These are phyloP conservation scores for Magnolia changhungtana DNA, from an alignment of 164 flowering plant species.

Conservation along the genomic window DNA sequence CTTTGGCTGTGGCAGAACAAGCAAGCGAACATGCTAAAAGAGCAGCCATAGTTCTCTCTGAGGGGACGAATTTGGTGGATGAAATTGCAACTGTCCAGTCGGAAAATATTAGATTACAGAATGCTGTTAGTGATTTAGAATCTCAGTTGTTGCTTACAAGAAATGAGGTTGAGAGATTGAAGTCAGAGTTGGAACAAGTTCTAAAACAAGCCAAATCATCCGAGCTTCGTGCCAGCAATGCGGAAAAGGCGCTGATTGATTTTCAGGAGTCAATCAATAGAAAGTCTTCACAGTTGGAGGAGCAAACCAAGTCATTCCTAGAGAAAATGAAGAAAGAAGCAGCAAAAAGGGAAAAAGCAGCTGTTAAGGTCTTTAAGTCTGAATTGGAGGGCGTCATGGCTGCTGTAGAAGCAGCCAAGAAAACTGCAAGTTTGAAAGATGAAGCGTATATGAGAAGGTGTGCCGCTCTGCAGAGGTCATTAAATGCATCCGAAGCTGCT, in stretches of 20 bases:
- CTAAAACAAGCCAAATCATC: constrained; percentile 29
- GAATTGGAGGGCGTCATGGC: constrained; percentile 46
- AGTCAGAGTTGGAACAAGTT: constrained; percentile 38
- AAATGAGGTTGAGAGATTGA: constrained; percentile 40
- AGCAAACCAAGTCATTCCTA: constrained; percentile 38
- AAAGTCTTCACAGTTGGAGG: constrained; percentile 34
- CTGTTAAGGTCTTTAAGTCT: constrained; percentile 41
- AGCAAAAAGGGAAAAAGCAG: constrained; percentile 32
- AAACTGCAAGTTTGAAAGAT: constrained; percentile 40
- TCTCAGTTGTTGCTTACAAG: constrained; percentile 32
- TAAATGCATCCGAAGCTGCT: constrained; percentile 47
- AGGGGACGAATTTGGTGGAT: constrained; percentile 31
- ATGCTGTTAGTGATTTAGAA: constrained; percentile 34
- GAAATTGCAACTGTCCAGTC: constrained; percentile 37
- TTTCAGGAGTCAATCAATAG: constrained; percentile 38
- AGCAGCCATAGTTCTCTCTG: constrained; percentile 25
- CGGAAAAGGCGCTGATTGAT: constrained; percentile 42
- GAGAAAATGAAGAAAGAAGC: constrained; percentile 59
- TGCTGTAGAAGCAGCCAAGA: constrained; percentile 49
- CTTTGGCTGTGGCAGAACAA: constrained; percentile 42
- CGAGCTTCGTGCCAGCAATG: constrained; percentile 36
- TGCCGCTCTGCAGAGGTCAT: constrained; percentile 50
- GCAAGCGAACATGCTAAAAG: constrained; percentile 38
- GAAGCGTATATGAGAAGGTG: constrained; percentile 48
- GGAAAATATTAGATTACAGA: constrained; percentile 37